Conservation (phyloP, 352 stramenopile species). For the Pythium monospermum region DNA sequence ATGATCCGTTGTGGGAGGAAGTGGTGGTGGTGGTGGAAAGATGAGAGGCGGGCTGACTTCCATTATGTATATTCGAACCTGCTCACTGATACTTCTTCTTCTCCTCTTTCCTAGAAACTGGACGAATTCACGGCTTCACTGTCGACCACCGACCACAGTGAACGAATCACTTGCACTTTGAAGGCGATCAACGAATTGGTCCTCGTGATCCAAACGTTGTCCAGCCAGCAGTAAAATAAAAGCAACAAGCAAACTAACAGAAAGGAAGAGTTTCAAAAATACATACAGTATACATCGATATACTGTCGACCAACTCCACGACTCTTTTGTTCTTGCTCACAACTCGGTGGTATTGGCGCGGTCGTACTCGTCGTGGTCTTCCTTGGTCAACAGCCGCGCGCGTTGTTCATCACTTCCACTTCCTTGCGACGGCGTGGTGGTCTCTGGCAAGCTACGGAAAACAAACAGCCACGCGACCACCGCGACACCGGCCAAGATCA, state of each 20-base stretch:
- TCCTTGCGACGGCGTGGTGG: constrained; percentile 30
- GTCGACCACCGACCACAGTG: constrained; percentile 47
- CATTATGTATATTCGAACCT: too few relatives aligned
- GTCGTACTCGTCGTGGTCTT: constrained; percentile 29
- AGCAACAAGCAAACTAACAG: not conserved
- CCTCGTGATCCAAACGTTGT: constrained; percentile 45
- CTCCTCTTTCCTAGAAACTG: too few relatives aligned
- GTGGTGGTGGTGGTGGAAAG: too few relatives aligned
- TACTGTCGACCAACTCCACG: too few relatives aligned
- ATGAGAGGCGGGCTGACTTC: too few relatives aligned
- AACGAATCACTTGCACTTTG: constrained; percentile 45
- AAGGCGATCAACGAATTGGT: constrained; percentile 68
- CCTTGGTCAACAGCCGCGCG: constrained; percentile 31
- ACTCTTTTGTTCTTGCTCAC: too few relatives aligned
- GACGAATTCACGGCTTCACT: constrained; percentile 50
- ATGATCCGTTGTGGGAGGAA: too few relatives aligned
- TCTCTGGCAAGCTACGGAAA: constrained; percentile 51
- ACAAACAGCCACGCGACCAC: constrained; percentile 41
- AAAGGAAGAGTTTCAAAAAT: too few relatives aligned
- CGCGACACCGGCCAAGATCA: constrained; percentile 64
- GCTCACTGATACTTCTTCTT: too few relatives aligned
- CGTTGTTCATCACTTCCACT: constrained; percentile 32
- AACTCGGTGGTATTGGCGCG: constrained; percentile 46
- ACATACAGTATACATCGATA: too few relatives aligned
- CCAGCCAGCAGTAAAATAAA: not conserved